These are phyloP conservation scores for Pezicula carpinea DNA, from an alignment of 2,329 filamentous ascomycete species.

Conservation along the genomic window DNA sequence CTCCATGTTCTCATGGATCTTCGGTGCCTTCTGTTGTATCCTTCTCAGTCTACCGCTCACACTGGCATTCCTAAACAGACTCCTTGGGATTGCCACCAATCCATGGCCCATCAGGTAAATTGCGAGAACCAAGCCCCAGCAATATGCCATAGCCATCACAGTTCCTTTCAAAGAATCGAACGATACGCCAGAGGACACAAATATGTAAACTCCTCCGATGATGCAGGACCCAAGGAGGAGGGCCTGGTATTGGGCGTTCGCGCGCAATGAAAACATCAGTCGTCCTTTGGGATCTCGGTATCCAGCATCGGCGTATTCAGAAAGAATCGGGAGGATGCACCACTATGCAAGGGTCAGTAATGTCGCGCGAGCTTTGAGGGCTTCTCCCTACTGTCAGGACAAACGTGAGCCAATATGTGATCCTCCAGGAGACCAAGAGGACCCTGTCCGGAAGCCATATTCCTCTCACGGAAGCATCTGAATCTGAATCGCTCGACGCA, in stretches of 20 bases:
- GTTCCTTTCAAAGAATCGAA: conserved; percentile 72
- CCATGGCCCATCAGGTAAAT: conserved; percentile 99
- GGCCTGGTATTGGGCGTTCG: conserved; percentile 84
- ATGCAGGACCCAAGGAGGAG: conserved; percentile 68
- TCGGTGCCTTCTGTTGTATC: conserved; percentile 75
- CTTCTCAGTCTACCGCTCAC: conserved; percentile 69
- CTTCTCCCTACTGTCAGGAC: conserved; percentile 75
- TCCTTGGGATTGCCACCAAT: conserved; percentile 82
- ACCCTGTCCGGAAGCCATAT: conserved; percentile 81
- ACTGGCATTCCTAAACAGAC: conserved; percentile 73
- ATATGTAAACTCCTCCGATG: conserved; percentile 76
- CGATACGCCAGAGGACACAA: conserved; percentile 70
- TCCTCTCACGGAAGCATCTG: conserved; percentile 66
- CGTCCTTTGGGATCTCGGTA: conserved; percentile 82
- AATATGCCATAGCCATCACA: conserved; percentile 91
- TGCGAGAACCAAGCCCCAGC: conserved; percentile 84
- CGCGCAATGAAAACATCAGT: conserved; percentile 76
- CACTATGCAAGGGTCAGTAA: conserved; percentile 35
- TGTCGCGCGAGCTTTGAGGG: conserved; percentile 1
- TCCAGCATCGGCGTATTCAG: conserved; percentile 91
- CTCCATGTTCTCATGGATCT: conserved; percentile 79
- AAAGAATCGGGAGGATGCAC: conserved; percentile 87
- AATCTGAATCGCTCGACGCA: conserved; percentile 73
- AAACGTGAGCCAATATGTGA: conserved; percentile 97
- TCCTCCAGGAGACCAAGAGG: conserved; percentile 85